Percentiles rank a stretch among this genome's conserved stretches.
These are phyloP conservation scores for Talaromyces thailandensis DNA, from an alignment of 495 filamentous ascomycete species.

Conservation along the genomic window DNA sequence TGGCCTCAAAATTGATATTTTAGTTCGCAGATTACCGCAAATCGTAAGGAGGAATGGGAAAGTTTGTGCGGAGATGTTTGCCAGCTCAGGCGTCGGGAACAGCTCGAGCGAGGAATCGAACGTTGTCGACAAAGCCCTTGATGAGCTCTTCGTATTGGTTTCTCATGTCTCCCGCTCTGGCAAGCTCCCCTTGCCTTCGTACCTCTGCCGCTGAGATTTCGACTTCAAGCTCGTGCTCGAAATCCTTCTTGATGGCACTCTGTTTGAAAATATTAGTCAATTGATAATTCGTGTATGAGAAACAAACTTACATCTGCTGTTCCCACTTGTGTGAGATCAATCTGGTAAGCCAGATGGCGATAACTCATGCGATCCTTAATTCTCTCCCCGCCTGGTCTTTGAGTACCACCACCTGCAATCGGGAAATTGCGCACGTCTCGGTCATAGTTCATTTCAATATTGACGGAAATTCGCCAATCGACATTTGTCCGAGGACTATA, in stretches of 20 bases:
- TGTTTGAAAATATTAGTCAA: slow-evolving; percentile 8
- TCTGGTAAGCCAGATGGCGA: slow-evolving; percentile 70
- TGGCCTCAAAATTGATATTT: no score
- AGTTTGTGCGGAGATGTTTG: not conserved
- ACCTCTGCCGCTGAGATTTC: slow-evolving; percentile 63
- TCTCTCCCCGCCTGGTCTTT: slow-evolving; percentile 47
- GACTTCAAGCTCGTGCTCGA: slow-evolving; percentile 84
- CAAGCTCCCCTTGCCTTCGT: slow-evolving; percentile 58
- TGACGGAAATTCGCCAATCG: slow-evolving; percentile 84
- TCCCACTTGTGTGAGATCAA: slow-evolving; percentile 85
- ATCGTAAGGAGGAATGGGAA: not conserved
- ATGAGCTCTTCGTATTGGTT: slow-evolving; percentile 68
- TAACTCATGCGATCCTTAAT: slow-evolving; percentile 88
- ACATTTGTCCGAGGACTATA: slow-evolving; percentile 61
- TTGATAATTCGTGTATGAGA: not conserved
- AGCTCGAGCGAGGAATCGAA: slow-evolving; percentile 54
- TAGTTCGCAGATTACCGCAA: not conserved
- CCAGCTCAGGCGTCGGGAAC: slow-evolving; percentile 17
- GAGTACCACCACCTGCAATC: slow-evolving; percentile 19
- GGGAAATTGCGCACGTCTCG: slow-evolving; percentile 51
- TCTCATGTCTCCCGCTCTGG: slow-evolving; percentile 39
- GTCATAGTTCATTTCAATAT: slow-evolving; percentile 80
- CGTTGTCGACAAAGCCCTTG: slow-evolving; percentile 78
- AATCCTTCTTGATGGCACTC: slow-evolving; percentile 37
- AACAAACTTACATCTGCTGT: slow-evolving; percentile 44